Conservation (phyloP, 2,329 filamentous ascomycete genomes). For the Fusarium setosum region DNA sequence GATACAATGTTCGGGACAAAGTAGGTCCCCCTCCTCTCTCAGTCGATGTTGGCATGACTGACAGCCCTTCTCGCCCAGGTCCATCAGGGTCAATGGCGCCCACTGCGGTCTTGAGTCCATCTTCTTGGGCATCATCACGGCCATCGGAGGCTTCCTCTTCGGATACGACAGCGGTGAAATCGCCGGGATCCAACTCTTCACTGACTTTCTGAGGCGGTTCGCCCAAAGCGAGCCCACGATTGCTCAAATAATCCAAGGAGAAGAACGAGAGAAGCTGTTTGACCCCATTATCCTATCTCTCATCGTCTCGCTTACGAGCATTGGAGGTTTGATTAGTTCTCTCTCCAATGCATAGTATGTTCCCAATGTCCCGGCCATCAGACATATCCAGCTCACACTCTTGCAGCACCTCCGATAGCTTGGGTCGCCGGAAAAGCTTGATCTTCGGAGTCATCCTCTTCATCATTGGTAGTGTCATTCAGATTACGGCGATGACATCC, state of each 20-base stretch:
- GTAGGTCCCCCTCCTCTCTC: slow-evolving; percentile 16
- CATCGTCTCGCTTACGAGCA: slow-evolving; percentile 67
- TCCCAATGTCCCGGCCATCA: neutral
- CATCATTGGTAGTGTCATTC: slow-evolving; percentile 72
- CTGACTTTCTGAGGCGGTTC: slow-evolving; percentile 68
- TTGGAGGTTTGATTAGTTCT: slow-evolving; percentile 66
- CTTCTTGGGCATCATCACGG: slow-evolving; percentile 62
- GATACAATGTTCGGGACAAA: slow-evolving; percentile 40
- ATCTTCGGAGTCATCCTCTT: slow-evolving; percentile 66
- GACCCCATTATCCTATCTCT: slow-evolving; percentile 58
- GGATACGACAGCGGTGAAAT: slow-evolving; percentile 74
- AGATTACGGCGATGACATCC: slow-evolving; percentile 66
- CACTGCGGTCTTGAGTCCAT: slow-evolving; percentile 54
- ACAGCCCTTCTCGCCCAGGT: slow-evolving; percentile 41
- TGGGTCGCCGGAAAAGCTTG: slow-evolving; percentile 68
- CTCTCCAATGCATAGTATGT: slow-evolving; percentile 61
- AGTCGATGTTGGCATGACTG: neutral
- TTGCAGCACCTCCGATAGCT: slow-evolving; percentile 64
- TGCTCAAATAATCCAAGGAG: too few species aligned
- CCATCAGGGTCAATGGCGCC: slow-evolving; percentile 56
- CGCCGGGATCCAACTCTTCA: slow-evolving; percentile 61
- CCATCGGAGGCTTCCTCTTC: slow-evolving; percentile 71
- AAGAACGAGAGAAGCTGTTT: slow-evolving; percentile 54
- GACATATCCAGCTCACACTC: slow-evolving; percentile 8
- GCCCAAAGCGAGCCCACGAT: too few species aligned